Conservation (phyloP, 2,329 filamentous ascomycete genomes). For the Colletotrichum sp. region DNA sequence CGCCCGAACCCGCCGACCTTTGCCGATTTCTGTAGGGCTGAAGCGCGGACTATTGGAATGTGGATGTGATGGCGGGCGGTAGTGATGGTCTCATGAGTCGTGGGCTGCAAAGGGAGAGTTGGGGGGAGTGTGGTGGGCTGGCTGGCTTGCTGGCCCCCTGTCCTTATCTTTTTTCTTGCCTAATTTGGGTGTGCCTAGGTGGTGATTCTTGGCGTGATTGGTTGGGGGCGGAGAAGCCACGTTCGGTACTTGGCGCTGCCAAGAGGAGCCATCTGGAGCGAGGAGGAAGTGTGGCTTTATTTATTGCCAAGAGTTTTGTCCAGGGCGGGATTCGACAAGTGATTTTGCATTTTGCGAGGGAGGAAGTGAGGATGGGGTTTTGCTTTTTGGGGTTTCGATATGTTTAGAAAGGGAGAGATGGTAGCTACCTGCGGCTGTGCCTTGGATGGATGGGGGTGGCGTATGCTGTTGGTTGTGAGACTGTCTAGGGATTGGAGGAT, state of each 20-base stretch:
- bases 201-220: constrained; percentile 15
- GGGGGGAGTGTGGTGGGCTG: not conserved
- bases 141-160: not conserved
- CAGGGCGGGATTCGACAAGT: not conserved
- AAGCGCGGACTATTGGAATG: not conserved
- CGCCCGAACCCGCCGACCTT: not conserved
- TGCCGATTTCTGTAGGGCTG: not conserved
- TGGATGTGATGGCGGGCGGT: not conserved
- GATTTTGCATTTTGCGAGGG: not conserved
- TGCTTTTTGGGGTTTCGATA: not conserved
- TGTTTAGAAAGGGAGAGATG: not conserved
- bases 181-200: not conserved
- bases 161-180: not conserved
- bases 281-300: not conserved
- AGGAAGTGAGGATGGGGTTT: not conserved
- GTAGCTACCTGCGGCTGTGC: not conserved
- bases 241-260: not conserved
- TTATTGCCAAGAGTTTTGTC: not conserved
- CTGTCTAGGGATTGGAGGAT: not conserved
- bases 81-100: not conserved
- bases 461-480: not conserved
- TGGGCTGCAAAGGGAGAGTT: not conserved
- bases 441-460: not conserved
- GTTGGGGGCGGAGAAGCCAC: not conserved
- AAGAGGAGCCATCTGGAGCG: not conserved